These are phyloP conservation scores for Ramichloridium luteum DNA, from an alignment of 2,329 filamentous ascomycete genomes.

Conservation along the genomic window DNA sequence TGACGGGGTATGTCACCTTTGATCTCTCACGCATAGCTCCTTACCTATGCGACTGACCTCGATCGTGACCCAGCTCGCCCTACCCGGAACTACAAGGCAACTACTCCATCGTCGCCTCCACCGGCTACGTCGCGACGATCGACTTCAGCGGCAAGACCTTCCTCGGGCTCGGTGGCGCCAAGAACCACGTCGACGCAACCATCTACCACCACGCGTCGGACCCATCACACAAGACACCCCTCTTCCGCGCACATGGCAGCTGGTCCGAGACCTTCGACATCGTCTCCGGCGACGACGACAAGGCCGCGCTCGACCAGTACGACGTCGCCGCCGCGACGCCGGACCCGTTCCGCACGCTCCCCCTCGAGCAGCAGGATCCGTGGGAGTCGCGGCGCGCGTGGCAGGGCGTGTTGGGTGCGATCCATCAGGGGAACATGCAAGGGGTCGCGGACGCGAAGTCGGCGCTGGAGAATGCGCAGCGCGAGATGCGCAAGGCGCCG, in stretches of 20 bases:
- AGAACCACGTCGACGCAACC: conserved; percentile 30
- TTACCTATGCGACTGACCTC: not conserved
- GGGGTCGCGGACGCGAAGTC: conserved; percentile 23
- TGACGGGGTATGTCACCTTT: conserved; percentile 19
- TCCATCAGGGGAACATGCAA: conserved; percentile 33
- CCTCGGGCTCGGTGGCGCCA: conserved; percentile 28
- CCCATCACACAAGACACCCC: conserved; percentile 19
- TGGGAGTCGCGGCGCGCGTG: conserved; percentile 36
- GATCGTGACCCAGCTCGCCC: conserved; percentile 20
- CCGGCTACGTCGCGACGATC: conserved; percentile 30
- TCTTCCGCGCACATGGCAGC: conserved; percentile 30
- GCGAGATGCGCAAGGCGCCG: conserved; percentile 30
- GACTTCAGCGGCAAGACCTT: conserved; percentile 34
- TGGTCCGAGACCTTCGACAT: conserved; percentile 32
- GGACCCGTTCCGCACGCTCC: conserved; percentile 17
- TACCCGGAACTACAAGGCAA: conserved; percentile 34
- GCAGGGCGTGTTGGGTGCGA: conserved; percentile 28
- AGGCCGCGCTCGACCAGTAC: conserved; percentile 26
- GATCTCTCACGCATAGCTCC: not conserved
- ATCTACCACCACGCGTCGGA: conserved; percentile 24
- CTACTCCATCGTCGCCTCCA: conserved; percentile 31
- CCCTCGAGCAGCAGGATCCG: conserved; percentile 29
- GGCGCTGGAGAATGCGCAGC: conserved; percentile 26
- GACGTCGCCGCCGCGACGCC: conserved; percentile 16
- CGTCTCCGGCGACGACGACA: conserved; percentile 24